phyloP scores from a whole-genome alignment of 805 yeast species.

The Starmerella floris region DNA sequence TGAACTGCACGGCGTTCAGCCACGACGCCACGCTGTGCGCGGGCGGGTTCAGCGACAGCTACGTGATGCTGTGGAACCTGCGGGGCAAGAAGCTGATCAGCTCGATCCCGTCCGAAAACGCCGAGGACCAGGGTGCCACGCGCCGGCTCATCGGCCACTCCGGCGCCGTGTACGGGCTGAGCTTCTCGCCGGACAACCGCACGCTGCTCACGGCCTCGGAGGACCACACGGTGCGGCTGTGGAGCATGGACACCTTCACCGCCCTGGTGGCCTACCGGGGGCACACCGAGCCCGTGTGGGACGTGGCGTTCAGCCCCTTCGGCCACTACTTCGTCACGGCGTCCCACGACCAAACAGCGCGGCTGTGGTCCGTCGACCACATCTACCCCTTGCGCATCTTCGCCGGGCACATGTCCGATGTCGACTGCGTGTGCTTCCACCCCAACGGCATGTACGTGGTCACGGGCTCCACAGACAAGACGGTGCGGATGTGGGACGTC shows the following conservation, averaged over 20 bases:
- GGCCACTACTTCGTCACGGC: constrained; percentile 99
- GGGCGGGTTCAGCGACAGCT: constrained; percentile 89
- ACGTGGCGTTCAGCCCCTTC: constrained; percentile 81
- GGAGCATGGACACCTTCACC: constrained; percentile 88
- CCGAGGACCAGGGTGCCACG: constrained; percentile 25
- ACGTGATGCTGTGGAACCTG: constrained; percentile 80
- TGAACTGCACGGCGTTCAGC: constrained; percentile 78
- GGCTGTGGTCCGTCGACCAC: constrained; percentile 97
- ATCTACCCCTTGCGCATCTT: constrained; percentile 89
- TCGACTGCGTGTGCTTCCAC: constrained; percentile 87
- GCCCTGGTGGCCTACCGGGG: constrained; percentile 90
- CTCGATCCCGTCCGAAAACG: constrained; percentile 18
- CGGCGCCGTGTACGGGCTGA: constrained; percentile 82
- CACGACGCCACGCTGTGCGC: constrained; percentile 79
- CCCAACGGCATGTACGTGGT: constrained; percentile 90
- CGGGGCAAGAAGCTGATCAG: constrained; percentile 69
- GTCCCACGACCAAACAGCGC: constrained; percentile 93
- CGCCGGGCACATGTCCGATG: constrained; percentile 96
- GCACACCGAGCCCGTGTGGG: constrained; percentile 96
- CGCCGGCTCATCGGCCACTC: constrained; percentile 71
- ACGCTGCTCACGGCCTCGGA: constrained; percentile 74
- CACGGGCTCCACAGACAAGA: constrained; percentile 91
- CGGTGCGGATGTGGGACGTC: constrained; percentile 97
- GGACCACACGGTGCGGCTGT: constrained; percentile 79
- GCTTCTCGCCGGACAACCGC: constrained; percentile 81